These are phyloP conservation scores for Prinsepia uniflora DNA, from an alignment of 306 rosid genomes.

Conservation along the genomic window DNA sequence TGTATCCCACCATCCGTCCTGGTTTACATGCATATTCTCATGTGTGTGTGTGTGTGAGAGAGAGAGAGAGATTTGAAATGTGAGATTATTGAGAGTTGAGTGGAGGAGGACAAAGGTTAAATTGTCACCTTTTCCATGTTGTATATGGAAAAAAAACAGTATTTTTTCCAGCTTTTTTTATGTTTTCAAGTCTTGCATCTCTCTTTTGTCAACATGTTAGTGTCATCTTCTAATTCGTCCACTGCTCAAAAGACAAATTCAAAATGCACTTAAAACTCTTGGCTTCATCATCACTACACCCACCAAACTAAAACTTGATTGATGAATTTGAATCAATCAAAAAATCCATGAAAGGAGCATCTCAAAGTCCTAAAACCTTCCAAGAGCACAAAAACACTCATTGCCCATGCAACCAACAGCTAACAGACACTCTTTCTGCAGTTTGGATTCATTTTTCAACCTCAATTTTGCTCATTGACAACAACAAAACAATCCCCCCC, in stretches of 20 bases:
- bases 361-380: slow-evolving; percentile 59
- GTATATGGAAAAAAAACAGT: not conserved
- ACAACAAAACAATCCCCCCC: slow-evolving; percentile 36
- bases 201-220: slow-evolving; percentile 48
- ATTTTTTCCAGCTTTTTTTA: not conserved
- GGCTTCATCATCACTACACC: slow-evolving; percentile 12
- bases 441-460: slow-evolving; percentile 49
- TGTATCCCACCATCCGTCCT: slow-evolving; percentile 4
- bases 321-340: not conserved
- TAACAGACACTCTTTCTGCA: slow-evolving; percentile 47
- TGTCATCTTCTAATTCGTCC: slow-evolving; percentile 55
- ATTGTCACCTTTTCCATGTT: slow-evolving; percentile 34
- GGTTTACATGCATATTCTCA: slow-evolving; percentile 3
- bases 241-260: slow-evolving; percentile 53
- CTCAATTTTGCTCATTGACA: slow-evolving; percentile 41
- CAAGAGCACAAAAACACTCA: slow-evolving; percentile 30
- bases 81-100: slow-evolving; percentile 18
- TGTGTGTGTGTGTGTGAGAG: not conserved
- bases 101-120: slow-evolving; percentile 17
- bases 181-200: slow-evolving; percentile 26
- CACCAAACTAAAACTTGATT: too few relatives aligned
- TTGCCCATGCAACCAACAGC: slow-evolving; percentile 58
- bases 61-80: slow-evolving; percentile 11
- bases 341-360: slow-evolving; percentile 31
- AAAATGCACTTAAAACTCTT: slow-evolving; percentile 31